Evolutionary conservation across 805 yeast genomes (phyloP), one percentile per base, ranked within the genome.

Genomic region (Wickerhamomyces sydowiorum): DNA sequence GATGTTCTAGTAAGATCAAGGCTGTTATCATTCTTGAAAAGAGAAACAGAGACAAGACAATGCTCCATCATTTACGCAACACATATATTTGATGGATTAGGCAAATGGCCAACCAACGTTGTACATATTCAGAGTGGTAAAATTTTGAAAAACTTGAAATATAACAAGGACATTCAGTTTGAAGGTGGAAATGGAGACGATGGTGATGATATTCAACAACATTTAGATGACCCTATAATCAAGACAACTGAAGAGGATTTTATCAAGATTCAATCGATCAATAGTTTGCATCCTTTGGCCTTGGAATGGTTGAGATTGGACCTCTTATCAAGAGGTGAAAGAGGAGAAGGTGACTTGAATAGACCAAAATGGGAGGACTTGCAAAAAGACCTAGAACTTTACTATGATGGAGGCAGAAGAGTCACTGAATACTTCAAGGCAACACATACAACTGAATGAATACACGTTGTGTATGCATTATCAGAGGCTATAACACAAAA

Each of bases 11-110:
- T 90, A 2, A 73, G 99, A 52, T 77, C 80, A 27, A 72, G 87
- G 41, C 66, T 93, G 38, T 66, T 93, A 47, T 67, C 72, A 1
- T 93, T 86, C 58, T 67, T 93, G 52, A 73, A 72, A 49, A 56
- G 64, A n/a, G 99, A 93, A 59, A 87, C 96, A 5, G 68, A 66
- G 38, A 57, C 66, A 0, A 71, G 98, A 45, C 64, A 73, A 17
- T 80, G 95, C 46, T 79, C 89, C 37, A 86, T 93, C 29, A 80
- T 91, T 4, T 93, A 93, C 59, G 93, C 98, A 3, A 93, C 99
- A 0, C 99, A 93, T 57, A 93, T 93, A 37, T 93, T 93, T 61
- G 99, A 93, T 56, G 99, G 99, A 0, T 73, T 93, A 43, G 88
- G 87, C 13, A 70, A 73, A 37, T 93, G 98, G 96, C 95, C 97